A percentile compares a stretch with the other conserved stretches of the same genome.
These are phyloP conservation scores for Xeromyces bisporus DNA, from an alignment of 495 filamentous ascomycete species.

Conservation along the genomic window DNA sequence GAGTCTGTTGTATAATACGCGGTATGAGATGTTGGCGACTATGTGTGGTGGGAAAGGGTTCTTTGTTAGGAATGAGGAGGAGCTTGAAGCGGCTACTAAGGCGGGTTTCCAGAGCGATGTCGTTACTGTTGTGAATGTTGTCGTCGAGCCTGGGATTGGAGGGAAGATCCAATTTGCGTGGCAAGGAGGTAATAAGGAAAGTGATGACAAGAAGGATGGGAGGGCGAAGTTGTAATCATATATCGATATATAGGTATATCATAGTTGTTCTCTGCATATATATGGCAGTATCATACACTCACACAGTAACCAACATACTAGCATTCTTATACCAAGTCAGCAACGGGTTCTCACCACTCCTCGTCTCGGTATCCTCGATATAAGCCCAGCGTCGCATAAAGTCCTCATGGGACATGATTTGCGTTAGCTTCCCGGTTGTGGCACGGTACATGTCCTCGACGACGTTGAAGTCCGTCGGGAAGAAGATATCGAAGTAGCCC, in stretches of 20 bases:
- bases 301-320: conserved; percentile 73
- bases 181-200: conserved; percentile 7
- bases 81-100: conserved; percentile 33
- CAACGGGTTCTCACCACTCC: conserved; percentile 83
- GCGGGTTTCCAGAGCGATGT: conserved; percentile 32
- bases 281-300: too few species aligned
- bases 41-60: conserved; percentile 39
- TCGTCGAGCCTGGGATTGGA: conserved; percentile 39
- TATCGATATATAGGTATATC: background rate
- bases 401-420: conserved; percentile 72
- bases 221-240: conserved; percentile 7
- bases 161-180: conserved; percentile 30
- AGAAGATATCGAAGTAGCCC: conserved; percentile 97
- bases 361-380: conserved; percentile 73
- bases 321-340: conserved; percentile 90
- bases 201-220: conserved; percentile 3
- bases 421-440: conserved; percentile 76
- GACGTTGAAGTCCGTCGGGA: conserved; percentile 84
- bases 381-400: conserved; percentile 81
- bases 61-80: conserved; percentile 35
- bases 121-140: conserved; percentile 39
- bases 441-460: conserved; percentile 81
- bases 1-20: conserved; percentile 39
- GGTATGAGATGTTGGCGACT: conserved; percentile 42
- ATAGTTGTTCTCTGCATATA: too few species aligned